A percentile compares a stretch with the other conserved stretches of the same genome.
These are phyloP conservation scores for Coemansia sp. DNA, from an alignment of 192 early-diverging fungal species.

Conservation along the genomic window DNA sequence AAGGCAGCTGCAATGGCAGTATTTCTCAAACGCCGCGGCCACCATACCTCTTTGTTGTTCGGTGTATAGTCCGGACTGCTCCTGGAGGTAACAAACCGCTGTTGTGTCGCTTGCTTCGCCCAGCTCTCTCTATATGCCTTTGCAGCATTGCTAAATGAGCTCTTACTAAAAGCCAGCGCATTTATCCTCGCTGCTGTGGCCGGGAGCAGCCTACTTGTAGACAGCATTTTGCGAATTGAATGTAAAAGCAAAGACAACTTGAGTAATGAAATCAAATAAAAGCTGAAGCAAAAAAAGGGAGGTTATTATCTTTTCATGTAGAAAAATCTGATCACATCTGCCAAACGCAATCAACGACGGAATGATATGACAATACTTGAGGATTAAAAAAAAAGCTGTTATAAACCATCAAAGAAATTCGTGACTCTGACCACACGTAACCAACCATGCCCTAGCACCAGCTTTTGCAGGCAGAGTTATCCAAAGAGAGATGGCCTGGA, in stretches of 20 bases:
- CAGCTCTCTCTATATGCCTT: background rate
- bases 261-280: background rate
- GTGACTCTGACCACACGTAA: too few relatives aligned
- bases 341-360: too few relatives aligned
- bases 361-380: too few relatives aligned
- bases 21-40: constrained; percentile 16
- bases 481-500: too few relatives aligned
- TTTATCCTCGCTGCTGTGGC: background rate
- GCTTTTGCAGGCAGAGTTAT: too few relatives aligned
- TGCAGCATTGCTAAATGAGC: background rate
- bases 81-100: background rate
- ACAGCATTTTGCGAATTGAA: background rate
- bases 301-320: background rate
- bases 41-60: background rate
- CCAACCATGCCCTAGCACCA: too few relatives aligned
- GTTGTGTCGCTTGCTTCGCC: background rate
- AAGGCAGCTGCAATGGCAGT: constrained; percentile 3
- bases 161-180: background rate
- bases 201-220: background rate
- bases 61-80: background rate
- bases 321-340: too few relatives aligned
- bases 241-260: background rate
- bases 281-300: background rate
- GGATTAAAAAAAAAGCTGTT: too few relatives aligned
- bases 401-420: too few relatives aligned